These are phyloP conservation scores for Platanus orientalis DNA, from an alignment of 164 flowering plant genomes.

Conservation along the genomic window DNA sequence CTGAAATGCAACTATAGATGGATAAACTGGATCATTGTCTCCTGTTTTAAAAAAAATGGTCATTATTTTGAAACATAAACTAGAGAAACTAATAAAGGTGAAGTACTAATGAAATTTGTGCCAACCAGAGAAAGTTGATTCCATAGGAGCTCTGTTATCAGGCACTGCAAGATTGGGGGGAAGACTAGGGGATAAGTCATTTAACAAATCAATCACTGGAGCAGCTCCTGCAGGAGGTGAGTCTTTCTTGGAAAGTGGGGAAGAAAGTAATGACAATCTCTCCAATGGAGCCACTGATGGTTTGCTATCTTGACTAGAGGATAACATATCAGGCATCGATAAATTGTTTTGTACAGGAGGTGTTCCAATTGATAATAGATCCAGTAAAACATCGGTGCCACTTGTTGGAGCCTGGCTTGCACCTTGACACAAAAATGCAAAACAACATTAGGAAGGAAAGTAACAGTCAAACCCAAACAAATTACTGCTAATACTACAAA, in stretches of 20 bases:
- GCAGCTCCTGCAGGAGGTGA: conserved; percentile 45
- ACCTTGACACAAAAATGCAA: conserved; percentile 31
- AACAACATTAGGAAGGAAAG: background rate
- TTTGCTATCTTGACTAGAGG: conserved; percentile 37
- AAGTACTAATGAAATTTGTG: background rate
- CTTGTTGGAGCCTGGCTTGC: conserved; percentile 46
- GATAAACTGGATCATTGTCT: conserved; percentile 50
- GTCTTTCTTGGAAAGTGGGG: conserved; percentile 36
- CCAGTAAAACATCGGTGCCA: conserved; percentile 80
- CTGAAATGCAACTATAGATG: conserved; percentile 71
- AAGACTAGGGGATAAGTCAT: conserved; percentile 50
- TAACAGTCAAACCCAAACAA: background rate
- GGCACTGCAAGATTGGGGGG: conserved; percentile 34
- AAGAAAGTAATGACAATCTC: conserved; percentile 36
- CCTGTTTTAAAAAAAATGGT: conserved; percentile 32
- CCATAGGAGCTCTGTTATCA: conserved; percentile 29
- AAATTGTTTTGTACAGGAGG: conserved; percentile 46
- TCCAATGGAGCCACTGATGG: conserved; percentile 41
- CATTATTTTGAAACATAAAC: background rate
- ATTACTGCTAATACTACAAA: background rate
- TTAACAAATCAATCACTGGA: conserved; percentile 78
- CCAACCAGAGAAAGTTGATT: conserved; percentile 7
- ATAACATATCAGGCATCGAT: conserved; percentile 40
- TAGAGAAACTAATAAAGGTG: background rate
- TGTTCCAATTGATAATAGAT: conserved; percentile 80